phyloP scores from a whole-genome alignment of 306 rosid genomes.

The Ceratonia siliqua region DNA sequence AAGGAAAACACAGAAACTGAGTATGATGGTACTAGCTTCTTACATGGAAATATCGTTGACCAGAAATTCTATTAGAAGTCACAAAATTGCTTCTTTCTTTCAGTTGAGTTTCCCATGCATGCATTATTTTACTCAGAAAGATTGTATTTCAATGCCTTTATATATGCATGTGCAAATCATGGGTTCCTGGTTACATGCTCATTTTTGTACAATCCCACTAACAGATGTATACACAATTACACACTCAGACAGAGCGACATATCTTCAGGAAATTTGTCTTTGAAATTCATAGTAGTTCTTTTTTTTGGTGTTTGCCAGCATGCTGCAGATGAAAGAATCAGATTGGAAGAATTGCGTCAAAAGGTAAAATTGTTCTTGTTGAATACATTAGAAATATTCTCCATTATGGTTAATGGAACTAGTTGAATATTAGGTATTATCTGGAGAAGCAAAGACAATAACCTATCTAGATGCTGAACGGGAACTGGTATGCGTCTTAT shows the following conservation, averaged over 20 bases:
- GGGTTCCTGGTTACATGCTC: constrained; percentile 2
- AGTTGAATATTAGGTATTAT: constrained; percentile 58
- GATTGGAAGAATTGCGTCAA: constrained; percentile 83
- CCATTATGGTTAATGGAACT: constrained; percentile 31
- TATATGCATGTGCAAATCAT: background rate
- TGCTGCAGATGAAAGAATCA: constrained; percentile 96
- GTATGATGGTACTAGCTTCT: background rate
- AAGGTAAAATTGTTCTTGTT: constrained; percentile 56
- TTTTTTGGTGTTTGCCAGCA: constrained; percentile 53
- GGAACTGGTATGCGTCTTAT: constrained; percentile 68
- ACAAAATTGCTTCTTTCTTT: constrained; percentile 10
- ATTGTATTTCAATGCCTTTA: background rate
- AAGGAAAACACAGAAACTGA: constrained; percentile 1
- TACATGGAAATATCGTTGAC: constrained; percentile 1
- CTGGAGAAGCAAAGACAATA: constrained; percentile 76
- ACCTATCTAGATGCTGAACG: constrained; percentile 73
- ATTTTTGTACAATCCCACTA: constrained; percentile 1
- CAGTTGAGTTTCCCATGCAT: background rate
- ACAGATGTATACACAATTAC: background rate
- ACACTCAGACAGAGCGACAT: background rate
- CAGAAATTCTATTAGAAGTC: constrained; percentile 13
- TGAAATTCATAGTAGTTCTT: constrained; percentile 34
- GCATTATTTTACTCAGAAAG: constrained; percentile 4
- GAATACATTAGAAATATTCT: constrained; percentile 26
- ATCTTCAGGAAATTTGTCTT: constrained; percentile 5